Evolutionary conservation across 1,284 basidiomycete species (phyloP).

Genomic region (Ceratobasidium sp.): DNA sequence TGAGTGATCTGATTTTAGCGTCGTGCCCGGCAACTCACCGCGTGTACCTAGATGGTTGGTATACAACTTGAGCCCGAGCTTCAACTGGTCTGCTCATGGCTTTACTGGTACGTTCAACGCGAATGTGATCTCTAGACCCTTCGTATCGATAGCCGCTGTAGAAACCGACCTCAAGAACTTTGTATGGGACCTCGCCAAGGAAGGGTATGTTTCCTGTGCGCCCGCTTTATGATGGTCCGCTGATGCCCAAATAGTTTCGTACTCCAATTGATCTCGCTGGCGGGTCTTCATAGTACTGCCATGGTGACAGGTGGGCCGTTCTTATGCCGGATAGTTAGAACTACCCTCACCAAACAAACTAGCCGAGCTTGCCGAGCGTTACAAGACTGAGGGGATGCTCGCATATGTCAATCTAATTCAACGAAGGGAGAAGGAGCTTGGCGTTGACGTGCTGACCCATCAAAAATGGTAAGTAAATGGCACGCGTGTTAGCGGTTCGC

Average conservation of each 20-base stretch:
- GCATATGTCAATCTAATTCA: slow-evolving; percentile 87
- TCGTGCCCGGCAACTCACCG: background rate
- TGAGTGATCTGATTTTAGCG: background rate
- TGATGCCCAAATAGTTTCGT: slow-evolving; percentile 64
- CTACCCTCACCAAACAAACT: no score
- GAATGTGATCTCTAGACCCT: background rate
- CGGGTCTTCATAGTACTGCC: slow-evolving; percentile 88
- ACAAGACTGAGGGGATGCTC: slow-evolving; percentile 85
- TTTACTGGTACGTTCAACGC: slow-evolving; percentile 73
- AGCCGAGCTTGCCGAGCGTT: slow-evolving; percentile 79
- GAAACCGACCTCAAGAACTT: slow-evolving; percentile 81
- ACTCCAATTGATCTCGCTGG: slow-evolving; percentile 86
- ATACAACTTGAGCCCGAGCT: slow-evolving; percentile 94
- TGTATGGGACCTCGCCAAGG: slow-evolving; percentile 90
- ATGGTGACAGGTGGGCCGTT: slow-evolving; percentile 70
- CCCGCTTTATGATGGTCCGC: background rate
- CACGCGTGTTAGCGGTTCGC: background rate
- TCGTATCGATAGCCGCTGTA: slow-evolving; percentile 31
- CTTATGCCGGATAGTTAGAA: slow-evolving; percentile 44
- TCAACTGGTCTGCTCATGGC: slow-evolving; percentile 89
- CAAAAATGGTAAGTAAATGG: slow-evolving; percentile 75
- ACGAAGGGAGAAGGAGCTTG: slow-evolving; percentile 87
- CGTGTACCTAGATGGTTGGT: slow-evolving; percentile 70
- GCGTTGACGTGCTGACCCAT: slow-evolving; percentile 91
- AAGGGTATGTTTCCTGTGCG: slow-evolving; percentile 64